Evolutionary conservation across 306 rosid genomes (phyloP), one percentile per base, ranked within the genome.

Genomic region (Cicer pinnatifidum): DNA sequence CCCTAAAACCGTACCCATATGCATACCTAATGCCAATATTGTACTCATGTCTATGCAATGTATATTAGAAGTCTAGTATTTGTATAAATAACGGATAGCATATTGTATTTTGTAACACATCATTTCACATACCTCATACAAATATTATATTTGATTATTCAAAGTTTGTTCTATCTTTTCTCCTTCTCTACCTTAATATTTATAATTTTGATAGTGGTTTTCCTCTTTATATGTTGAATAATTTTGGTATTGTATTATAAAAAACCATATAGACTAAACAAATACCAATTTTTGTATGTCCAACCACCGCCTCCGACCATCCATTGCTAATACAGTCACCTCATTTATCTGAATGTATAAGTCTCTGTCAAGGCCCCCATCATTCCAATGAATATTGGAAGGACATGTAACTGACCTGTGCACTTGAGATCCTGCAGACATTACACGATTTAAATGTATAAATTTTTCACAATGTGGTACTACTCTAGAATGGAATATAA

Each of bases 261-360:
- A 62, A 7, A 69, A 67, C 3, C 17, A 59, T 12, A 59, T 12
- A 59, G 65, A 59, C 65, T 11, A 68, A 33, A 48, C 28, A 75
- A 83, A 83, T 73, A 95, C 99, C 97, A 91, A 82, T 85, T 91
- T 90, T 74, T 85, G 88, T 81, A 91, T 80, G 85, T 95, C 97
- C 91, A 95, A 77, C 99, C 99, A 95, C 78, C 97, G 86, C 79
- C 96, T 87, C 64, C 99, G 91, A 84, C 99, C 99, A 87, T 95
- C 99, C 99, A 95, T 95, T 61, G 99, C 99, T 81, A 95, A 84
- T 69, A 95, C 91, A 65, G 99, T 80, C 75, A 95, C 89, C 37
- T 88, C 89, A 75, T 82, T 80, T 37, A 85, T 88, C 85, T 88
- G 84, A 75, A 95, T 89, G 83, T 88, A 89, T 45, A 95, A 81